Conservation (phyloP, 2,329 filamentous ascomycete genomes). For the Fusarium nisikadoi region DNA sequence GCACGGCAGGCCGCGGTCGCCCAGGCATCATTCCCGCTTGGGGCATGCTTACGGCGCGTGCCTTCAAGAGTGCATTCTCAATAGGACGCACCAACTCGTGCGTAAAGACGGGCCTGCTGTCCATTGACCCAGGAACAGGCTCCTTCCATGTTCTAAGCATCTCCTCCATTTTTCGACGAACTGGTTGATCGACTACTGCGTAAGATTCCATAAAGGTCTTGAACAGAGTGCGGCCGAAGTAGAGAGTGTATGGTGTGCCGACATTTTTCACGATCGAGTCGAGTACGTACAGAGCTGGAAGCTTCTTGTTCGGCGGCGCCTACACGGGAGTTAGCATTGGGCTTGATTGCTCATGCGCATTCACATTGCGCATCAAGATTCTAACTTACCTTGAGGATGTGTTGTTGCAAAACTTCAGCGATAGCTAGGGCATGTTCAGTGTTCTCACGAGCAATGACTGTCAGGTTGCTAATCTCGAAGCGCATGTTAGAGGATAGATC, state of each 20-base stretch:
- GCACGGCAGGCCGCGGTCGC: constrained; percentile 61
- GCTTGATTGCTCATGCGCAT: background rate
- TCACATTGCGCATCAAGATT: background rate
- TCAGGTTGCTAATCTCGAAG: constrained; percentile 96
- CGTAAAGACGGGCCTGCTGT: constrained; percentile 91
- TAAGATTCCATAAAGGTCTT: constrained; percentile 98
- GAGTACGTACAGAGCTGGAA: constrained; percentile 96
- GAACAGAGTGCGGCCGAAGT: constrained; percentile 91
- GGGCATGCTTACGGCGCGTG: constrained; percentile 69
- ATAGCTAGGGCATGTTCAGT: constrained; percentile 96
- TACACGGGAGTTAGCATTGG: constrained; percentile 59
- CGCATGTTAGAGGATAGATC: constrained; percentile 91
- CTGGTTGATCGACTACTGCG: constrained; percentile 82
- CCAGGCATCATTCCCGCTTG: constrained; percentile 58
- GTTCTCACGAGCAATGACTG: constrained; percentile 96
- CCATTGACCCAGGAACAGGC: constrained; percentile 91
- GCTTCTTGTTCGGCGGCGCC: constrained; percentile 88
- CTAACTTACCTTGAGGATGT: constrained; percentile 88
- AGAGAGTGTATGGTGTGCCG: constrained; percentile 95
- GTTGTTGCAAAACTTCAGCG: constrained; percentile 87
- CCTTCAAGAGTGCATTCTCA: constrained; percentile 92
- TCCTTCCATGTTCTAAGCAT: constrained; percentile 99
- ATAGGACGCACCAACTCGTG: constrained; percentile 88
- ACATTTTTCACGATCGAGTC: constrained; percentile 99
- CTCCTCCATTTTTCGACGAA: constrained; percentile 92